A percentile compares a stretch with the other conserved stretches of the same genome.
phyloP scores from a whole-genome alignment of 2,329 filamentous ascomycete genomes.

The Aulographum hederae region DNA sequence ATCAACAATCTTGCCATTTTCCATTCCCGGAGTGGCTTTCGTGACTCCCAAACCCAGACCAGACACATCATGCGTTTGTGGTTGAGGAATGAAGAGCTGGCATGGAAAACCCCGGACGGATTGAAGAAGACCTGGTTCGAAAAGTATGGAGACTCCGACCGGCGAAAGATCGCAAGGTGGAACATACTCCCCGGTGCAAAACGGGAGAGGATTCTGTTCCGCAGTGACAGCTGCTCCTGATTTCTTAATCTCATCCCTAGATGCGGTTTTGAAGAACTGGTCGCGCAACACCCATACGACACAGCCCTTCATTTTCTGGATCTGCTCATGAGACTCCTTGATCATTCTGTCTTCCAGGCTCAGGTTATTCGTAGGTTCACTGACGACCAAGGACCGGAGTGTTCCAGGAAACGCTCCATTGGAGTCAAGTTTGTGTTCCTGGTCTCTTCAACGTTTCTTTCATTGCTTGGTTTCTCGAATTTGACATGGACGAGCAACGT shows the following conservation, averaged over 20 bases:
- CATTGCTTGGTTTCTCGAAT: too few relatives aligned
- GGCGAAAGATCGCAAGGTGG: conserved; percentile 7
- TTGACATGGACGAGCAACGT: too few relatives aligned
- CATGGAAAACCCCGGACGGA: conserved; percentile 5
- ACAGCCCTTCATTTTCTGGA: too few relatives aligned
- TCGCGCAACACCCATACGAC: too few relatives aligned
- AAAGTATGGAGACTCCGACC: conserved; percentile 6
- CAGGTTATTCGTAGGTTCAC: neutral
- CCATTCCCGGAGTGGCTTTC: conserved; percentile 30
- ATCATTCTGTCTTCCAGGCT: too few relatives aligned
- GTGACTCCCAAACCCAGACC: conserved; percentile 12
- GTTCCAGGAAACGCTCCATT: neutral
- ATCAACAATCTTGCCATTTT: conserved; percentile 35
- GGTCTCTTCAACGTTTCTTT: neutral
- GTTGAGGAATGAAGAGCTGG: conserved; percentile 4
- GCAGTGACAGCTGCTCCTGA: conserved; percentile 7
- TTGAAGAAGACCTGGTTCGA: conserved; percentile 5
- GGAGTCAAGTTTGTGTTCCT: neutral
- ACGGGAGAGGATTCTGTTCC: conserved; percentile 6
- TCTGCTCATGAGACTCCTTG: too few relatives aligned
- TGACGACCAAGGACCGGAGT: conserved; percentile 1
- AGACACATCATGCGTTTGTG: conserved; percentile 5
- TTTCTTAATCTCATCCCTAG: too few relatives aligned
- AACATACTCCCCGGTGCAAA: conserved; percentile 6
- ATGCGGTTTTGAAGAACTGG: too few relatives aligned